These are phyloP conservation scores for Plasmodiophora brassicae DNA, from an alignment of 208 protist species.

Conservation along the genomic window DNA sequence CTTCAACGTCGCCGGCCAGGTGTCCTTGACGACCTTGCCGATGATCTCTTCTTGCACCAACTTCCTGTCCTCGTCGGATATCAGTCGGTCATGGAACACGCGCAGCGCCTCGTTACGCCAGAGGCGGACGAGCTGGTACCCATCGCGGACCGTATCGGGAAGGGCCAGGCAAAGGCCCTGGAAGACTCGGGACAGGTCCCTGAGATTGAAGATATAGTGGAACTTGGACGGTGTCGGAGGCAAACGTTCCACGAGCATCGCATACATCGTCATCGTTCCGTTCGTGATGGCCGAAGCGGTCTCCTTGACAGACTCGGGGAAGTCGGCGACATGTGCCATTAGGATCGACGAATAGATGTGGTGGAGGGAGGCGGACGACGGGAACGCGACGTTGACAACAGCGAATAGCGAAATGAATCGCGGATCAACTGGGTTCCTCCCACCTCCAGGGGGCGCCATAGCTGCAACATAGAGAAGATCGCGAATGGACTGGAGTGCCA, in stretches of 20 bases:
- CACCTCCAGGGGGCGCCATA: constrained; percentile 92
- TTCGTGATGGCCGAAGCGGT: constrained; percentile 67
- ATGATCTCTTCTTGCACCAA: constrained; percentile 63
- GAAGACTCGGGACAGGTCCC: constrained; percentile 93
- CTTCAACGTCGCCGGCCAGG: constrained; percentile 32
- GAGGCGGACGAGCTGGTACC: constrained; percentile 75
- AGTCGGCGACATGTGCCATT: constrained; percentile 57
- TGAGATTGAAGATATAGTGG: constrained; percentile 98
- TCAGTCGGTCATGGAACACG: constrained; percentile 94
- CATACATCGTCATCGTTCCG: constrained; percentile 87
- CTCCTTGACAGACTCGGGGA: constrained; percentile 52
- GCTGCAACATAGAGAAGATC: constrained; percentile 91
- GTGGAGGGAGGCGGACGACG: constrained; percentile 83
- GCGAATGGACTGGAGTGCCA: constrained; percentile 86
- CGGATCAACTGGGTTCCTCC: constrained; percentile 89
- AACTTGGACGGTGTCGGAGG: constrained; percentile 95
- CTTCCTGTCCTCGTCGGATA: constrained; percentile 78
- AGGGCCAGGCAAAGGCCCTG: constrained; percentile 90
- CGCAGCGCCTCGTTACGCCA: constrained; percentile 93
- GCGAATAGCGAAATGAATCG: constrained; percentile 93
- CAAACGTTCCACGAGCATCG: constrained; percentile 73
- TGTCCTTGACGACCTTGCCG: constrained; percentile 33
- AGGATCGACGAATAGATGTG: constrained; percentile 93
- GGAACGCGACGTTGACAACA: constrained; percentile 93
- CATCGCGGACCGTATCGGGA: constrained; percentile 74